A percentile compares a stretch with the other conserved stretches of the same genome.
Evolutionary conservation across 192 early-diverging fungal genomes (phyloP).

Genomic region (Gryganskiella cystojenkinii): DNA sequence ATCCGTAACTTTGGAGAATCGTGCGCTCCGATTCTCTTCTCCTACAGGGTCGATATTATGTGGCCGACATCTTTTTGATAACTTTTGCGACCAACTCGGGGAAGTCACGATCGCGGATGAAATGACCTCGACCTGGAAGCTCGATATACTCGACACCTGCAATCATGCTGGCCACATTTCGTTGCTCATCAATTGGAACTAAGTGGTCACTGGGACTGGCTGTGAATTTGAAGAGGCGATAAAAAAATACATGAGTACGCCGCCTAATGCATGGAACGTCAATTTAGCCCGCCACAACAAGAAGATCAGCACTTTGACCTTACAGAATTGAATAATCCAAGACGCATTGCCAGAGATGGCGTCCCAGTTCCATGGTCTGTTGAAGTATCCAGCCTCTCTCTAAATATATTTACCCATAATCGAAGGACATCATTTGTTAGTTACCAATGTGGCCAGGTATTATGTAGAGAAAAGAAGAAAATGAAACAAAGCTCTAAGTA

Average conservation of each 20-base stretch:
- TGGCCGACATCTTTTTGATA: constrained; percentile 31
- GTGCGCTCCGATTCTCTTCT: no score
- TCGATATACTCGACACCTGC: constrained; percentile 46
- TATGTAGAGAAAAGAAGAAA: neutral
- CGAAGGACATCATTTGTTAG: neutral
- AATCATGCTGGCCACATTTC: constrained; percentile 50
- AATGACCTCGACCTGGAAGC: constrained; percentile 53
- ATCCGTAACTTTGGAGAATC: no score
- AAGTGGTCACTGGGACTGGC: constrained; percentile 44
- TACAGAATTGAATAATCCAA: constrained; percentile 53
- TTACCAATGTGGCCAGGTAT: neutral
- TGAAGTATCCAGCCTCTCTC: constrained; percentile 53
- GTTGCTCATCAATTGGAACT: constrained; percentile 56
- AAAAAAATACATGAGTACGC: no score
- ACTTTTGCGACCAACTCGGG: constrained; percentile 53
- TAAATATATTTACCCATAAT: neutral
- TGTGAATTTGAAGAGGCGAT: constrained; percentile 8
- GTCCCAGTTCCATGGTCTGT: constrained; percentile 53
- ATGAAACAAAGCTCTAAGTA: neutral
- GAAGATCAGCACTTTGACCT: no score
- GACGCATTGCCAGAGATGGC: constrained; percentile 39
- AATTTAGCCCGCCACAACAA: no score
- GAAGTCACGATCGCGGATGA: constrained; percentile 36
- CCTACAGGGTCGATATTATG: no score
- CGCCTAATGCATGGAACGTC: no score